Conservation (phyloP, 2,329 filamentous ascomycete species). For the Nakataea oryzae region DNA sequence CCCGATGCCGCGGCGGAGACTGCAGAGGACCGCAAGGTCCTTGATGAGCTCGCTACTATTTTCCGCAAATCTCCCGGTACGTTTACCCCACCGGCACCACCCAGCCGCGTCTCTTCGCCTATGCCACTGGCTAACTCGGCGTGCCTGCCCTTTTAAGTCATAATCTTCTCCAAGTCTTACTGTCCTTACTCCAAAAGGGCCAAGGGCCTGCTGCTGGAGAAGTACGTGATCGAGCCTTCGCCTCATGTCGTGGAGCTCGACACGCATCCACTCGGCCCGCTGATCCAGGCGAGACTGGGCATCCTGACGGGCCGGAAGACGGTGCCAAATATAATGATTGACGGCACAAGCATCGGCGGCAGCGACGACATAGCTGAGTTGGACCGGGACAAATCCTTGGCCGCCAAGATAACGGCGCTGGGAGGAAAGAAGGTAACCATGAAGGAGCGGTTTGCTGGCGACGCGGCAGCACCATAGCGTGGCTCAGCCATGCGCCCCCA, state of each 20-base stretch:
- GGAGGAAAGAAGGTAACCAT: conserved; percentile 55
- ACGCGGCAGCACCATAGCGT: not conserved
- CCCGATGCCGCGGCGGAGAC: conserved; percentile 33
- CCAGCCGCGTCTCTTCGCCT: not conserved
- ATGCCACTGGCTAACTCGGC: not conserved
- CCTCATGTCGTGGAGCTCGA: conserved; percentile 91
- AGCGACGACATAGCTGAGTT: conserved; percentile 75
- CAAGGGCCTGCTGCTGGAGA: conserved; percentile 73
- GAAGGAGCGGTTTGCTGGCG: conserved; percentile 30
- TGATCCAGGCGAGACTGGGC: conserved; percentile 61
- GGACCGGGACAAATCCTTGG: conserved; percentile 54
- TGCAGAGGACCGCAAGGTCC: conserved; percentile 51
- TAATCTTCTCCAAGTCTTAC: conserved; percentile 93
- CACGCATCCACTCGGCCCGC: conserved; percentile 60
- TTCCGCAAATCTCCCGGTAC: conserved; percentile 76
- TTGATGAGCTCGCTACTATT: conserved; percentile 65
- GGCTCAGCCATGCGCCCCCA: not conserved
- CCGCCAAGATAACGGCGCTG: conserved; percentile 61
- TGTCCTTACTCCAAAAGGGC: conserved; percentile 80
- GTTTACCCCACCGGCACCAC: conserved; percentile 17
- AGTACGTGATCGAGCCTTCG: conserved; percentile 71
- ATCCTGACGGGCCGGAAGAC: conserved; percentile 72
- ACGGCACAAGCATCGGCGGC: conserved; percentile 81
- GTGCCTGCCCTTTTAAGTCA: conserved; percentile 43
- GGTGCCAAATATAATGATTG: conserved; percentile 85